These are phyloP conservation scores for Uronychia binucleata DNA, from an alignment of 73 alveolate species.

Conservation along the genomic window DNA sequence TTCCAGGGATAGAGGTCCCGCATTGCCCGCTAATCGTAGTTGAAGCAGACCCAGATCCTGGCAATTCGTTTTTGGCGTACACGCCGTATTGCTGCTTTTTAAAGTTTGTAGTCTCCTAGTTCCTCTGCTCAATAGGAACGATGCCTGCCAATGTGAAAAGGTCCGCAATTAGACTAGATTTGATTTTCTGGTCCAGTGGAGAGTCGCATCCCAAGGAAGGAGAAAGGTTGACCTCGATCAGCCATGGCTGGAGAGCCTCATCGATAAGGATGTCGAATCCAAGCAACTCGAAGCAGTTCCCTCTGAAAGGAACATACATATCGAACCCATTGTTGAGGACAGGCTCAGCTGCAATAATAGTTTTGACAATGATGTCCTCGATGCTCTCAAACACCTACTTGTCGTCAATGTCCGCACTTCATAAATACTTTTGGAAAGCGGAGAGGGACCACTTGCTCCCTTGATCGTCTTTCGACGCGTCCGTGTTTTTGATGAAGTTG, in stretches of 20 bases:
- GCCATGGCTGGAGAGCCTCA: conserved; percentile 74
- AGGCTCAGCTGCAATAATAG: conserved; percentile 83
- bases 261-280: conserved; percentile 85
- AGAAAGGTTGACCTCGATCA: conserved; percentile 80
- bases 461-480: conserved; percentile 64
- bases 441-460: conserved; percentile 87
- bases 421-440: conserved; percentile 56
- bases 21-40: background rate
- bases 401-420: conserved; percentile 50
- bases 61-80: background rate
- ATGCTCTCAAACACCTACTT: conserved; percentile 53
- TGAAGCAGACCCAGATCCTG: background rate
- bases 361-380: conserved; percentile 87
- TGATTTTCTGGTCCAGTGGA: conserved; percentile 87
- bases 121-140: conserved; percentile 15
- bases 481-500: conserved; percentile 75
- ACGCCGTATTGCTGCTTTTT: background rate
- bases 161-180: conserved; percentile 82
- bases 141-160: conserved; percentile 81
- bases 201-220: conserved; percentile 79
- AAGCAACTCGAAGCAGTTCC: conserved; percentile 85
- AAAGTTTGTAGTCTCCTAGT: background rate
- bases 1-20: background rate
- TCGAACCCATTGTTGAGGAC: conserved; percentile 73
- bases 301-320: conserved; percentile 67